Evolutionary conservation across 2,329 filamentous ascomycete species (phyloP).

Genomic region (Fragosphaeria purpurea): DNA sequence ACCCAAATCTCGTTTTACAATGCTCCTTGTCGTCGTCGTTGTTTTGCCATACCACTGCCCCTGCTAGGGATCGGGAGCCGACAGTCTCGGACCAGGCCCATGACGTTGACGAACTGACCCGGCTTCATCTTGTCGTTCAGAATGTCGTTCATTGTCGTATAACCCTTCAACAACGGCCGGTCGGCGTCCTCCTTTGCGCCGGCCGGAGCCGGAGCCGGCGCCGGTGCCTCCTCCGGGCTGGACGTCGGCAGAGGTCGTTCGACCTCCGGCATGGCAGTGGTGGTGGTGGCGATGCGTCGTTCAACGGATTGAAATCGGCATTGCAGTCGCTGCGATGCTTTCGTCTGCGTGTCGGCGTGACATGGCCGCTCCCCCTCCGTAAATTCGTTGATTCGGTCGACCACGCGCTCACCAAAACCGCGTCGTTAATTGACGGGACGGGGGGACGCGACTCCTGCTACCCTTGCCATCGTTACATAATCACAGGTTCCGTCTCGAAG

Average conservation of each 20-base stretch:
- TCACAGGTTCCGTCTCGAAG: too few species aligned
- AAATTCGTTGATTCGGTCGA: too few species aligned
- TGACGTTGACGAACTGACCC: conserved; percentile 40
- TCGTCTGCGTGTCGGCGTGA: too few species aligned
- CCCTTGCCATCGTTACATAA: not conserved
- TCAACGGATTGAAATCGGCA: too few species aligned
- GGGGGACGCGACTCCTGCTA: too few species aligned
- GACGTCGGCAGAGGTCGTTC: not conserved
- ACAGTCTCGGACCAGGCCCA: conserved; percentile 62
- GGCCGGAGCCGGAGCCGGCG: conserved; percentile 65
- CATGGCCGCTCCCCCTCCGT: too few species aligned
- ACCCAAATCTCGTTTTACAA: not conserved
- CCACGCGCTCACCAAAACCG: too few species aligned
- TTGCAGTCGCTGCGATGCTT: too few species aligned
- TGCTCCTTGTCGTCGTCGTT: too few species aligned
- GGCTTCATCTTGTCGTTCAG: conserved; percentile 27
- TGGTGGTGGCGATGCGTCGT: too few species aligned
- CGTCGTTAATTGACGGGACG: too few species aligned
- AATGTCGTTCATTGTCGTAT: conserved; percentile 31
- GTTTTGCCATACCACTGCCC: not conserved
- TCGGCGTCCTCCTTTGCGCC: conserved; percentile 45
- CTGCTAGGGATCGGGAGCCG: conserved; percentile 32
- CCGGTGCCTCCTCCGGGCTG: not conserved
- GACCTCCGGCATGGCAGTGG: not conserved
- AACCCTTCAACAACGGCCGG: conserved; percentile 26